Conservation (phyloP, 2,329 filamentous ascomycete genomes). For the Truncatella angustata region DNA sequence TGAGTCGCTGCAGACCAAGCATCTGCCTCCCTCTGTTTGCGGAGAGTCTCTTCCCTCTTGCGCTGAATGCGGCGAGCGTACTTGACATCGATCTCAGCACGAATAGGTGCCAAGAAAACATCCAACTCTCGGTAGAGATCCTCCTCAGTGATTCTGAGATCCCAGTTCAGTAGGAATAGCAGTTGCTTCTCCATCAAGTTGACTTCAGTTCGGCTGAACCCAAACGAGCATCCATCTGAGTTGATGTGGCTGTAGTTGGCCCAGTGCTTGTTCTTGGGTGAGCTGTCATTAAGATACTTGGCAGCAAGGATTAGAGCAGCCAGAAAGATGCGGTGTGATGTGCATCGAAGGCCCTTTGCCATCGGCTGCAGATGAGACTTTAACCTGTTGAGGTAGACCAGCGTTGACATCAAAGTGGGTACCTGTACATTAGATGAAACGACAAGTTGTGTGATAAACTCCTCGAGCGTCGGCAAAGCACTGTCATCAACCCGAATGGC, state of each 20-base stretch:
- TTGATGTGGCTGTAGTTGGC: constrained; percentile 84
- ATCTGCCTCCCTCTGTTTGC: constrained; percentile 43
- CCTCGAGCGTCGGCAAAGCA: constrained; percentile 75
- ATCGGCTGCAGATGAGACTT: constrained; percentile 84
- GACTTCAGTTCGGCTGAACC: constrained; percentile 92
- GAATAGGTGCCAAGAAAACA: constrained; percentile 83
- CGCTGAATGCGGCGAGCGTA: constrained; percentile 50
- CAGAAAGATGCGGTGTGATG: constrained; percentile 95
- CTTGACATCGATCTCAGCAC: constrained; percentile 53
- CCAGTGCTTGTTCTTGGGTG: constrained; percentile 99
- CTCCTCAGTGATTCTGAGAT: constrained; percentile 78
- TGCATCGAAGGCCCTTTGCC: constrained; percentile 94
- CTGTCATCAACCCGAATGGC: constrained; percentile 45
- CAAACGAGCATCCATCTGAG: constrained; percentile 66
- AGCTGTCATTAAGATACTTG: constrained; percentile 98
- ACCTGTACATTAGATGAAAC: constrained; percentile 95
- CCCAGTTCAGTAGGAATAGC: constrained; percentile 91
- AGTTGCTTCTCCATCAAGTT: constrained; percentile 99
- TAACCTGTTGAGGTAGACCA: constrained; percentile 88
- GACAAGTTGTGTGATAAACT: constrained; percentile 90
- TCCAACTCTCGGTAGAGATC: constrained; percentile 88
- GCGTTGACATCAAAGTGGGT: constrained; percentile 92
- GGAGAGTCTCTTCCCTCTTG: constrained; percentile 31
- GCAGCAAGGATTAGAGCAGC: constrained; percentile 81
- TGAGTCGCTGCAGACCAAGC: constrained; percentile 33